A percentile compares a stretch with the other conserved stretches of the same genome.
These are phyloP conservation scores for Geotrichum klebahnii DNA, from an alignment of 1,139 yeast genomes.

Conservation along the genomic window DNA sequence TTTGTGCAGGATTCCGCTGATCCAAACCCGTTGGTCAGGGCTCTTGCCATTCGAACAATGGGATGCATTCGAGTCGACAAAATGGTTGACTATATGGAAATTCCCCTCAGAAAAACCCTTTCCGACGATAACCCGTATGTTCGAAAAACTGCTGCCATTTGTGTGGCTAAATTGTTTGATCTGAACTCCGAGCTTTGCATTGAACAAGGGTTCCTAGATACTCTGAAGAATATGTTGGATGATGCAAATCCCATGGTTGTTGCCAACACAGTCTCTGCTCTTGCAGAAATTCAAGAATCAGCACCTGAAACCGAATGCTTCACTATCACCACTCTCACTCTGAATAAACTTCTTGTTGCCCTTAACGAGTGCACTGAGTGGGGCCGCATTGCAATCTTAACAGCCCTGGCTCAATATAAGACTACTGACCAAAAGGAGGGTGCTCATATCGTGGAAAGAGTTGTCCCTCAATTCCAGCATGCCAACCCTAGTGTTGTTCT, in stretches of 20 bases:
- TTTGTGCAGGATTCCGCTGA: conserved; percentile 93
- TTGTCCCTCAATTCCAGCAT: conserved; percentile 93
- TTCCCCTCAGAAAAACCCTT: conserved; percentile 79
- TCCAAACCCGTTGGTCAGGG: conserved; percentile 92
- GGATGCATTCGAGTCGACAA: conserved; percentile 95
- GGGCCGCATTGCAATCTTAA: conserved; percentile 90
- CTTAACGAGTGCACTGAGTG: conserved; percentile 97
- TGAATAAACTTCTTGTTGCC: conserved; percentile 69
- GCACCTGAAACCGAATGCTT: conserved; percentile 52
- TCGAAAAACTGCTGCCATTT: conserved; percentile 93
- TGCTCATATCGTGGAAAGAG: conserved; percentile 81
- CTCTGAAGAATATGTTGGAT: conserved; percentile 62
- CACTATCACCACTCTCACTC: conserved; percentile 45
- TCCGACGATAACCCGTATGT: conserved; percentile 95
- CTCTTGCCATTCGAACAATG: conserved; percentile 96
- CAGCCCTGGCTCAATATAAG: conserved; percentile 69
- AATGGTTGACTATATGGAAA: conserved; percentile 91
- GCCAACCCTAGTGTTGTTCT: conserved; percentile 94
- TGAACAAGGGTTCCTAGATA: conserved; percentile 80
- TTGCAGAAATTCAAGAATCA: conserved; percentile 74
- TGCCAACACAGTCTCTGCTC: conserved; percentile 85
- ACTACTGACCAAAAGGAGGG: conserved; percentile 63
- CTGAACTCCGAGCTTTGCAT: conserved; percentile 74
- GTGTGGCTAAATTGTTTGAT: conserved; percentile 93
- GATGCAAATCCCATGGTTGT: conserved; percentile 93